Conservation (phyloP, 495 filamentous ascomycete genomes). For the Chaetomidium leptoderma region DNA sequence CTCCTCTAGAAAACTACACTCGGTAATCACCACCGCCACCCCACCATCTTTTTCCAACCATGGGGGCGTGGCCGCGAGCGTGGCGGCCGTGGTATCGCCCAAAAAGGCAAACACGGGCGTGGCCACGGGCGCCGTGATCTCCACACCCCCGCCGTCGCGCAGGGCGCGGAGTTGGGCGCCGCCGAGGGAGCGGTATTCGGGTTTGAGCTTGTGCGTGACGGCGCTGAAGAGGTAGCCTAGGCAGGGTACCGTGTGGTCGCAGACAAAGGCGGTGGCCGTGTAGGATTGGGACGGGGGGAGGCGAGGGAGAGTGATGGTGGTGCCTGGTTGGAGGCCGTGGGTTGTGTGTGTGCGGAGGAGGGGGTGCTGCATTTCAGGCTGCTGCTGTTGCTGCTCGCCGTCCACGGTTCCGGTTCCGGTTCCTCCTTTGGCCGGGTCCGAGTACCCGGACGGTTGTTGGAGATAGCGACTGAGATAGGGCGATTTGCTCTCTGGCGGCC, state of each 20-base stretch:
- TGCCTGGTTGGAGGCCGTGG: constrained; percentile 22
- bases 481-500: constrained; percentile 5
- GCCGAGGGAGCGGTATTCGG: constrained; percentile 20
- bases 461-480: constrained; percentile 1
- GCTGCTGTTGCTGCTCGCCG: background rate
- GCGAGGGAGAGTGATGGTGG: constrained; percentile 25
- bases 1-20: constrained; percentile 37
- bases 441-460: constrained; percentile 3
- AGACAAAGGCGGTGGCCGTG: constrained; percentile 31
- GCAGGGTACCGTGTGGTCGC: constrained; percentile 39
- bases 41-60: too few species aligned
- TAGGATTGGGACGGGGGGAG: constrained; percentile 17
- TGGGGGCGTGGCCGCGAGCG: constrained; percentile 22
- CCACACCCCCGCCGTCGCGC: constrained; percentile 16
- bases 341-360: constrained; percentile 25
- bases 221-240: constrained; percentile 36
- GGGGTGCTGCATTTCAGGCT: background rate
- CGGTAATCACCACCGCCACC: constrained; percentile 36
- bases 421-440: background rate
- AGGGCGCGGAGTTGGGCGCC: constrained; percentile 25
- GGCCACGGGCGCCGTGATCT: constrained; percentile 28
- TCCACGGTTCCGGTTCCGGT: too few species aligned
- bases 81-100: constrained; percentile 34
- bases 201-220: constrained; percentile 27
- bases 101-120: constrained; percentile 38